Evolutionary conservation across 2,329 filamentous ascomycete genomes (phyloP), one percentile per base, ranked within the genome.

Genomic region (Ampelomyces quisqualis): DNA sequence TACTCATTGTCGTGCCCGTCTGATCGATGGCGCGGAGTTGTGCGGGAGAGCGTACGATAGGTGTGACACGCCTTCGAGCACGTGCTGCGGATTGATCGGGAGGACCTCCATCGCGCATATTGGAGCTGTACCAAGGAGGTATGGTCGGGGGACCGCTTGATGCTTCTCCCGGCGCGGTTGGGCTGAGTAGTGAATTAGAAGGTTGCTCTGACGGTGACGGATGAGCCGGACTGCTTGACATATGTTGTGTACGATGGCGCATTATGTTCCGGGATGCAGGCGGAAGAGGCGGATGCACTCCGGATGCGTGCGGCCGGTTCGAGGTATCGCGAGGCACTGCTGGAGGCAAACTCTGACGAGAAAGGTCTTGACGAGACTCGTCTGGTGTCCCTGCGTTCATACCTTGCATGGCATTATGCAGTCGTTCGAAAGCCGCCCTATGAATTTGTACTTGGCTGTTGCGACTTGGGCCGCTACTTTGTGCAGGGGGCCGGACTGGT

Each of bases 381-480:
- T 34, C 43, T 32, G 32, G 20, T 18, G 18, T 11, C n/a, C 10
- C n/a, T 9, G n/a, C 20, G 7, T 10, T 23, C 9, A 18, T 10
- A 14, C 14, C 43, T 29, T 43, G 47, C 36, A 43, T 43, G 4
- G 44, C 26, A 22, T 47, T 45, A 3, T 52, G 51, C 33, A 55
- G 26, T 11, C 42, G 49, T 21, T 52, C 54, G 22, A 49, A 52
- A 2, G 45, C 46, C n/a, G 35, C 47, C 23, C 52, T 34, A 9
- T 57, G 53, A 9, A 37, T 39, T 31, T 47, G 53, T 13, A 53
- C 49, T 38, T 45, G 49, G 7, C 46, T 42, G n/a, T 21, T 22
- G 14, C 23, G 45, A 15, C 13, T 22, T 11, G 10, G 23, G 19
- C 40, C 13, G 13, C 33, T n/a, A 19, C 38, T 17, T 36, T 38